These are phyloP conservation scores for Diplodia mutila DNA, from an alignment of 2,329 filamentous ascomycete genomes.

Conservation along the genomic window DNA sequence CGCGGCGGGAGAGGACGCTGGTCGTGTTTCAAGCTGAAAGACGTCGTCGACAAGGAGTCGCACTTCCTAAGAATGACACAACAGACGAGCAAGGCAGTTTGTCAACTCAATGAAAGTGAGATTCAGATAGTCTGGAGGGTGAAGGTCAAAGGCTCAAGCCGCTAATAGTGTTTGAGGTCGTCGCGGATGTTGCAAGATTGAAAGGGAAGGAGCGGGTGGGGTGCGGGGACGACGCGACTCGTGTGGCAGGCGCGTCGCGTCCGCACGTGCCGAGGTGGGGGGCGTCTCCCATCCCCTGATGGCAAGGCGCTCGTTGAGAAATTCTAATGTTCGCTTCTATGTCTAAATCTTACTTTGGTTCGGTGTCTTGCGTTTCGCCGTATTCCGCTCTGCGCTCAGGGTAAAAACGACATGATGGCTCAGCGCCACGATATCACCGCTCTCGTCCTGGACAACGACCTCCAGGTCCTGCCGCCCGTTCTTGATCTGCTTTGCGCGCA, in stretches of 20 bases:
- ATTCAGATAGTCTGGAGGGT: background rate
- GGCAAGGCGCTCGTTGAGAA: background rate
- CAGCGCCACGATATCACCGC: constrained; percentile 67
- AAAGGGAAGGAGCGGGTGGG: background rate
- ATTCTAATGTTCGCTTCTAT: background rate
- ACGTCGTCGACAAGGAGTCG: background rate
- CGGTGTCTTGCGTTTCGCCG: constrained; percentile 52
- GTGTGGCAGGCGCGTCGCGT: background rate
- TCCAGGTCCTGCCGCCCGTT: constrained; percentile 78
- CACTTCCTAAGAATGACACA: too few relatives aligned
- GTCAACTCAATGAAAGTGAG: background rate
- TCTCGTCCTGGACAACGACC: constrained; percentile 66
- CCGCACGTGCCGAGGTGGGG: background rate
- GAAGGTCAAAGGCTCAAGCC: too few relatives aligned
- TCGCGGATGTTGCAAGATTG: background rate
- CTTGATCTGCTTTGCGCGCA: constrained; percentile 67
- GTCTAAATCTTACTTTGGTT: constrained; percentile 27
- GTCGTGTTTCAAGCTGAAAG: background rate
- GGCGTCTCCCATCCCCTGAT: background rate
- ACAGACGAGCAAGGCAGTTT: background rate
- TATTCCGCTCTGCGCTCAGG: constrained; percentile 66
- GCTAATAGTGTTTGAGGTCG: too few relatives aligned
- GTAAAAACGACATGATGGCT: constrained; percentile 71
- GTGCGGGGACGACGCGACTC: background rate
- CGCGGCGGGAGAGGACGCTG: background rate